phyloP scores from a whole-genome alignment of 2,329 filamentous ascomycete species.

The Phaeophleospora eucalypticola region DNA sequence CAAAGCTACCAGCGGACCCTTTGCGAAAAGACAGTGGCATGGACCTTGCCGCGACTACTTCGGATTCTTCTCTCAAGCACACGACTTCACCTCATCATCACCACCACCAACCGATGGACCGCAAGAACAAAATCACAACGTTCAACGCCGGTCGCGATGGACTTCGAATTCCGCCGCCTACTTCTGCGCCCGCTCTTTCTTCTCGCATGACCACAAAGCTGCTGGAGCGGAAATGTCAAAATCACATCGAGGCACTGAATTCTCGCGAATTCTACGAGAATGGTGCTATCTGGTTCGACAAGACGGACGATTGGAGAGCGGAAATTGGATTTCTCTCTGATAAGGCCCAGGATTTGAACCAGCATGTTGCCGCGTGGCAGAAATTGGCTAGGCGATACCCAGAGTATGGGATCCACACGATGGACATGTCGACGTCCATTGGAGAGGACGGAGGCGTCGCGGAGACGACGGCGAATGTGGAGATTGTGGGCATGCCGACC shows the following conservation, averaged over 20 bases:
- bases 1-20: conserved; percentile 7
- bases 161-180: conserved; percentile 1
- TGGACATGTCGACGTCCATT: conserved; percentile 6
- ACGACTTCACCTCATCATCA: no score
- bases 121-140: background rate
- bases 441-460: background rate
- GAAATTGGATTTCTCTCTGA: conserved; percentile 7
- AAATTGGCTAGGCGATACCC: conserved; percentile 7
- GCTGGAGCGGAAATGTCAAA: conserved; percentile 9
- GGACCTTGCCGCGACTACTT: background rate
- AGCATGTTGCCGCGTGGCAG: conserved; percentile 10
- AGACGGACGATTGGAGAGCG: conserved; percentile 5
- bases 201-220: conserved; percentile 5
- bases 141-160: conserved; percentile 8
- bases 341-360: background rate
- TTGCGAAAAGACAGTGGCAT: conserved; percentile 10
- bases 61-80: background rate
- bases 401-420: conserved; percentile 3
- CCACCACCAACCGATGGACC: background rate
- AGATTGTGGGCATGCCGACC: conserved; percentile 8
- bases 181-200: background rate
- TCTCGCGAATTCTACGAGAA: conserved; percentile 10
- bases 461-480: conserved; percentile 2
- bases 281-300: conserved; percentile 8
- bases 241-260: conserved; percentile 8